These are phyloP conservation scores for Plasmopara muralis DNA, from an alignment of 352 stramenopile genomes.

Conservation along the genomic window DNA sequence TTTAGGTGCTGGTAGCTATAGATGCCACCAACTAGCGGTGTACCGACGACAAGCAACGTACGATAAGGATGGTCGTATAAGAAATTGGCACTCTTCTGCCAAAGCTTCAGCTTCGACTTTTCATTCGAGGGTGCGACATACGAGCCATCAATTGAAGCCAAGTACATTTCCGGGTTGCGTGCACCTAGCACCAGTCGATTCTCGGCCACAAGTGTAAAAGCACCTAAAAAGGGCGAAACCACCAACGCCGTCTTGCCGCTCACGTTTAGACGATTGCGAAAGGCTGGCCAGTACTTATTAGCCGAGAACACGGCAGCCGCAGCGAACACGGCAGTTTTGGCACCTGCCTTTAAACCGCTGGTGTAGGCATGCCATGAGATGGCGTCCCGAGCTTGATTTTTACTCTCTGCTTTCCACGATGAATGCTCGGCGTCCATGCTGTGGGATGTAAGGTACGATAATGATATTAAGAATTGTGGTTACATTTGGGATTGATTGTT, in stretches of 20 bases:
- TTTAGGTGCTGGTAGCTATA: conserved; percentile 67
- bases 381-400: conserved; percentile 51
- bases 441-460: no score
- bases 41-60: conserved; percentile 40
- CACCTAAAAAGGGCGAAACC: conserved; percentile 48
- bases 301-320: conserved; percentile 30
- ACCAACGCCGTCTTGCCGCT: conserved; percentile 75
- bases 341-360: conserved; percentile 44
- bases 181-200: conserved; percentile 50
- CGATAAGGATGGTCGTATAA: conserved; percentile 80
- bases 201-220: conserved; percentile 65
- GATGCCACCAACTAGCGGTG: conserved; percentile 64
- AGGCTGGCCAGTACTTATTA: conserved; percentile 57
- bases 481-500: no score
- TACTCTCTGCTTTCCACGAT: conserved; percentile 32
- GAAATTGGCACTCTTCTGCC: conserved; percentile 63
- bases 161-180: conserved; percentile 66
- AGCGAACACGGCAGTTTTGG: conserved; percentile 22
- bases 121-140: conserved; percentile 37
- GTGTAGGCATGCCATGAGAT: conserved; percentile 67
- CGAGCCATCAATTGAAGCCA: conserved; percentile 45
- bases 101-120: conserved; percentile 36
- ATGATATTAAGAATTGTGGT: no score
- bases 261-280: conserved; percentile 59
- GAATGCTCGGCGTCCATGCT: conserved; percentile 13